phyloP scores from a whole-genome alignment of 176 grass and related monocot species.

The Sorghum bicolor region Sorghum_bicolor_NCBIv3 NC_012879.2:1659001-1659500 shows the following conservation, averaged over 20 bases:
- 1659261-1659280: neutral
- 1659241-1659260: neutral
- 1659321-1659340: too few species aligned
- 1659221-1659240: neutral
- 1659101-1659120: neutral
- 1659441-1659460: slow-evolving; percentile 16
- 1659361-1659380: neutral
- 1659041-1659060: slow-evolving; percentile 8
- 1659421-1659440: neutral
- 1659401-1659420: neutral
- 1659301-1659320: too few species aligned
- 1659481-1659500: slow-evolving; percentile 20
- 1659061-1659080: neutral
- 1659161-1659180: neutral
- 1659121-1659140: neutral
- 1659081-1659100: neutral
- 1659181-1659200: neutral
- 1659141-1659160: neutral
- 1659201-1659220: neutral
- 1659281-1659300: neutral
- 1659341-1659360: neutral
- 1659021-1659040: slow-evolving; percentile 10
- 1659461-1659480: slow-evolving; percentile 37
- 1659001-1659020: slow-evolving; percentile 1
- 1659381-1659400: neutral